Base-by-base conservation (phyloP, 179 eudicot species). In the Beta corolliflora region DNA sequence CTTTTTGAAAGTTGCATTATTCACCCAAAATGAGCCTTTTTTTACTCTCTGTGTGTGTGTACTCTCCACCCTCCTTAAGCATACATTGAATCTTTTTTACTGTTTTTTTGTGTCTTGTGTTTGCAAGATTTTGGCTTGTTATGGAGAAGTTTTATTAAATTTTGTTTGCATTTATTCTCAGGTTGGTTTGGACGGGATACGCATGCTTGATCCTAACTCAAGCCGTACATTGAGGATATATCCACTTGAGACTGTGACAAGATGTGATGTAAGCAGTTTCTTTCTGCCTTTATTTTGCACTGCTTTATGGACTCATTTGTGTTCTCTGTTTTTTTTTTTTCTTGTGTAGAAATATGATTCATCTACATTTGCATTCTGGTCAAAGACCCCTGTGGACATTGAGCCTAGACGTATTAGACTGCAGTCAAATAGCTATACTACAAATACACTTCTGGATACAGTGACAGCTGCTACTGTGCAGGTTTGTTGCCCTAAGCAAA, bases 121-220 rank as follows among this genome's bases (percentile, higher is more conserved):
- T 52, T 72, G 60, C 11, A 23, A 16, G 16, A n/a, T n/a, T n/a
- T n/a, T n/a, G n/a, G n/a, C n/a, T 52, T 19, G 53, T 71, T 71
- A 7, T 53, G 25, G 76, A 72, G 15, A 1, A 53, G 52, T 53
- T 14, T 25, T 44, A 41, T 59, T 29, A n/a, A 52, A 18, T 29
- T 6, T 55, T 69, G 19, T 21, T 44, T 11, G 19, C 63, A 31
- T 77, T 31, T 9, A 71, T 71, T 70, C 61, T 69, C 85, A 94
- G 98, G 89, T 94, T 86, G 97, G 97, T 69, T 83, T 94, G 89
- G 98, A 94, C 84, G 98, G 98, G 65, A 90, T 94, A 80, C 97
- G 95, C 46, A 88, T 94, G 97, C 92, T 94, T 87, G 95, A 94
- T 80, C 97, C 97, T 41, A 82, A 83, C 70, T 89, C 92, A 36